Evolutionary conservation across 2,329 filamentous ascomycete species (phyloP).

Genomic region (Tolypocladium endophyticum): DNA sequence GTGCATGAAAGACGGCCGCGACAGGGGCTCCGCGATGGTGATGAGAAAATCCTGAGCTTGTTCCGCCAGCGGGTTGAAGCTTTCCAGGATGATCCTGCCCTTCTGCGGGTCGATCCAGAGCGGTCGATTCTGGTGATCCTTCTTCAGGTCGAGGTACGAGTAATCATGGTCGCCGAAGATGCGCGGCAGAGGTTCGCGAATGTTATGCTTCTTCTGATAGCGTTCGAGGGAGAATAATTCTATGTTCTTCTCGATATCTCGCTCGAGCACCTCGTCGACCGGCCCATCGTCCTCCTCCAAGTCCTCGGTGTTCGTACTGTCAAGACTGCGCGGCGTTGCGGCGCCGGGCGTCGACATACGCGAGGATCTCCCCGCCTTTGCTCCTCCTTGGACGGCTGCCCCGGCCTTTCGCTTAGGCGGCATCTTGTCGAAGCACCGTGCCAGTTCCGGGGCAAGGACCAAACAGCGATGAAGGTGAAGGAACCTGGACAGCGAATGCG

Average conservation of each 20-base stretch:
- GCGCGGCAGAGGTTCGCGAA: conserved; percentile 33
- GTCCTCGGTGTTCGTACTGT: conserved; percentile 36
- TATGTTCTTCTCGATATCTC: conserved; percentile 46
- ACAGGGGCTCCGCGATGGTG: conserved; percentile 88
- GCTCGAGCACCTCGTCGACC: conserved; percentile 40
- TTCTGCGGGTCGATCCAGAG: conserved; percentile 87
- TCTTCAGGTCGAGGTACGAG: conserved; percentile 71
- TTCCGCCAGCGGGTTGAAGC: conserved; percentile 77
- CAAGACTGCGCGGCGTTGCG: conserved; percentile 48
- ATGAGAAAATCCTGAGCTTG: conserved; percentile 92
- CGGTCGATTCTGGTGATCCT: conserved; percentile 80
- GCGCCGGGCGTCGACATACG: conserved; percentile 50
- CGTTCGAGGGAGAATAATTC: conserved; percentile 46
- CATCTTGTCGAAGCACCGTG: conserved; percentile 34
- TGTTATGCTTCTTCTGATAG: conserved; percentile 35
- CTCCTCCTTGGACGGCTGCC: conserved; percentile 31
- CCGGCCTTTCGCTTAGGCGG: conserved; percentile 61
- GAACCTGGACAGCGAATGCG: not conserved
- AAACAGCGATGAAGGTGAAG: not conserved
- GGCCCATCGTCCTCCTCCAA: conserved; percentile 35
- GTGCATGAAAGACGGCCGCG: conserved; percentile 81
- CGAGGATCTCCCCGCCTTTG: conserved; percentile 47
- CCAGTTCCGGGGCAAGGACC: conserved; percentile 1
- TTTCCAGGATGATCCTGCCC: conserved; percentile 84
- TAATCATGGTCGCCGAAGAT: conserved; percentile 55